These are phyloP conservation scores for Salix brachista DNA, from an alignment of 345 rosid species.

Conservation along the genomic window DNA sequence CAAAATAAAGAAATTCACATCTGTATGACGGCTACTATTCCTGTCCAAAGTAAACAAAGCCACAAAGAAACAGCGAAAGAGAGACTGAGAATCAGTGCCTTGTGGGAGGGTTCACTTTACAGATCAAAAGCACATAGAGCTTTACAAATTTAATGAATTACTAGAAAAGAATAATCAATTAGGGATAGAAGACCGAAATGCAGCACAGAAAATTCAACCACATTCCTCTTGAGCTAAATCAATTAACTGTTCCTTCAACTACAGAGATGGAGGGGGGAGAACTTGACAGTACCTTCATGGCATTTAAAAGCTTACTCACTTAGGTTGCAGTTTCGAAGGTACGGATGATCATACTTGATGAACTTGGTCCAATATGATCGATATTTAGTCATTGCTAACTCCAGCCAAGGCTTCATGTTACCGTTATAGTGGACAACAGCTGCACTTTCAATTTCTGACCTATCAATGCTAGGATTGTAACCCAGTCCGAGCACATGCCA, in stretches of 20 bases:
- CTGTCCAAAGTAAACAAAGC: constrained; percentile 8
- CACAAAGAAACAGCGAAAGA: not conserved
- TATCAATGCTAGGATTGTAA: constrained; percentile 82
- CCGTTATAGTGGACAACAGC: constrained; percentile 96
- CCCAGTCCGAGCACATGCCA: constrained; percentile 99
- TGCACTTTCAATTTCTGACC: constrained; percentile 76
- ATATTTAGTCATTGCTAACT: constrained; percentile 91
- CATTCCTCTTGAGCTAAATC: constrained; percentile 13
- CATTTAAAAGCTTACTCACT: constrained; percentile 39
- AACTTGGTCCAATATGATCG: constrained; percentile 86
- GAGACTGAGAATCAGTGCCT: not conserved
- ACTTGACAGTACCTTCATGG: constrained; percentile 15
- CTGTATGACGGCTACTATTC: constrained; percentile 10
- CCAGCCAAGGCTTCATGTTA: constrained; percentile 99
- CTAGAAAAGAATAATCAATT: constrained; percentile 38
- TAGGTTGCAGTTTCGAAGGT: constrained; percentile 71
- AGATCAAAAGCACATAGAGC: constrained; percentile 19
- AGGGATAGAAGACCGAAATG: constrained; percentile 22
- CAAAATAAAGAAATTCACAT: constrained; percentile 19
- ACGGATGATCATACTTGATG: constrained; percentile 86
- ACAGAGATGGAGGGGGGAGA: constrained; percentile 10
- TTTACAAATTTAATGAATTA: constrained; percentile 41
- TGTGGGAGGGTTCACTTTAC: constrained; percentile 16
- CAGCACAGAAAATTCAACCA: constrained; percentile 22
- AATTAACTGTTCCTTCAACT: constrained; percentile 6